Percentiles rank a stretch among this genome's conserved stretches.
Conservation (phyloP, 345 rosid genomes). For the Rhizophora apiculata region DNA sequence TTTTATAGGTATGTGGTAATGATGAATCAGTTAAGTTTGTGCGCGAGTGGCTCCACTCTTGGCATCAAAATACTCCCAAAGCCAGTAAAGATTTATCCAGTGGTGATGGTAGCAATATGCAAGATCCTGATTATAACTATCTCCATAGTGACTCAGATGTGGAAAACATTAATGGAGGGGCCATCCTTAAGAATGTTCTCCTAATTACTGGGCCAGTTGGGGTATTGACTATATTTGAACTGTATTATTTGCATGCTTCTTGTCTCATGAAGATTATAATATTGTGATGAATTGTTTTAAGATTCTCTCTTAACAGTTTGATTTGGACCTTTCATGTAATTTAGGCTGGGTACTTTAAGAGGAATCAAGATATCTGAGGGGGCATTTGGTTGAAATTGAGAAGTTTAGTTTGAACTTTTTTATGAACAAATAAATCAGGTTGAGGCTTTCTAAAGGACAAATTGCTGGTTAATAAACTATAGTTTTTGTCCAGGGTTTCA, state of each 20-base stretch:
- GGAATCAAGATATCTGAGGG: too few relatives aligned
- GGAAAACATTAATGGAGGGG: conserved; percentile 44
- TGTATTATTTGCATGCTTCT: conserved; percentile 14
- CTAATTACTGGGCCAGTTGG: conserved; percentile 75
- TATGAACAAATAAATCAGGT: too few relatives aligned
- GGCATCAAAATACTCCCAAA: conserved; percentile 55
- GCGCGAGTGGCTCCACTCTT: conserved; percentile 70
- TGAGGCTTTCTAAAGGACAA: too few relatives aligned
- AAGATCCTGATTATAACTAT: conserved; percentile 41
- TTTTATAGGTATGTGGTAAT: conserved; percentile 85
- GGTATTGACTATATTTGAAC: conserved; percentile 31
- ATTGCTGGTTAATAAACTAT: too few relatives aligned
- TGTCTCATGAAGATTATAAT: neutral
- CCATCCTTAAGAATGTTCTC: conserved; percentile 67
- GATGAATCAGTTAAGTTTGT: conserved; percentile 64
- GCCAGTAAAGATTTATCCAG: conserved; percentile 33
- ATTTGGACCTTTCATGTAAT: too few relatives aligned
- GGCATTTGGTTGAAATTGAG: too few relatives aligned
- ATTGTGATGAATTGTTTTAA: too few relatives aligned
- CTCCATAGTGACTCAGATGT: conserved; percentile 57
- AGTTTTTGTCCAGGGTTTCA: too few relatives aligned
- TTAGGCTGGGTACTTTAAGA: too few relatives aligned
- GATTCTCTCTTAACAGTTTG: too few relatives aligned
- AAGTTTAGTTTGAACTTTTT: too few relatives aligned
- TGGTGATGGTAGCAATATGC: conserved; percentile 32